Base-by-base conservation (phyloP, 2,329 filamentous ascomycete species). In the Myriosclerotinia curreyana region DNA sequence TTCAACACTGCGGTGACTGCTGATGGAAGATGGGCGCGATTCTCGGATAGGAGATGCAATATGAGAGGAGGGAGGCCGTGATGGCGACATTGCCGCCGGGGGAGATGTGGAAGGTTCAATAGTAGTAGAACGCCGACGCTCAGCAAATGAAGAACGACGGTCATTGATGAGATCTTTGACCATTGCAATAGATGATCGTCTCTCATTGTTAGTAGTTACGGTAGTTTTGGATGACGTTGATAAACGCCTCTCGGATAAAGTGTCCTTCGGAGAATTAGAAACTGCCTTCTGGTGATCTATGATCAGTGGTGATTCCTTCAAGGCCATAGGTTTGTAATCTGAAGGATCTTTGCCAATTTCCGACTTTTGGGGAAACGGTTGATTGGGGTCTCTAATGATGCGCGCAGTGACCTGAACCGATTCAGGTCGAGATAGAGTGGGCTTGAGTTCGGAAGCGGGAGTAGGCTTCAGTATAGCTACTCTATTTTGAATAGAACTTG, bases 351-450 rank as follows among this genome's bases (percentile, higher is more conserved):
- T 74, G 11, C 70, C 22, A 73, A 71, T 59, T 80, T 83, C 81
- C 2, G 78, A 72, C 25, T 74, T 74, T 65, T 75, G 77, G 6
- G 76, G 75, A 50, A 77, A 76, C 25, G 74, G 74, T 42, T 83
- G 79, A 25, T 74, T 75, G 14, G 82, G 79, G 68, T 90, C 89
- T 55, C 91, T 86, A 46, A 96, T 80, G 67, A 96, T 96, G 60
- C 88, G 86, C 56, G 93, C 91, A 22, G 90, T 95, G 14, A 96
- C 92, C 53, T 92, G 93, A n/a, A 96, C 86, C 0, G 91, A 93
- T 71, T 93, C 91, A 6, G 87, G 83, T 1, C 79, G 79, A 7
- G 81, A 80, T 20, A 79, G 77, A n/a, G 78, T 74, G 8, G 75
- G 68, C 48, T 66, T 66, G 34, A 61, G 73, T 17, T 66, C 59